Evolutionary conservation across 148 eudicot species (phyloP).

Genomic region (Rhododendron vialii): DNA sequence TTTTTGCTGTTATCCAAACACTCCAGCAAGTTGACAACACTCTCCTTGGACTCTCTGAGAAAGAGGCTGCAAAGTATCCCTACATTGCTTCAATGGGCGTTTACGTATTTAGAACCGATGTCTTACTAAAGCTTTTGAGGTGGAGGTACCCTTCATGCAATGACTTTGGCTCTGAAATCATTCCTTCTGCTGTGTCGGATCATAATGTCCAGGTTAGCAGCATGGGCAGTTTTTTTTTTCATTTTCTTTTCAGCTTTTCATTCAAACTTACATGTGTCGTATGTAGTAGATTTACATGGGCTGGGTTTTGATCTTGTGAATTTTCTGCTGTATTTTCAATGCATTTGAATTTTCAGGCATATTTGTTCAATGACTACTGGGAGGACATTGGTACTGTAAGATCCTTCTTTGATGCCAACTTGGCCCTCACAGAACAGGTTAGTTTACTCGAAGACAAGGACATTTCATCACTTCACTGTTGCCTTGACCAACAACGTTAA

Average conservation of each 20-base stretch:
- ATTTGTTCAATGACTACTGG: constrained; percentile 88
- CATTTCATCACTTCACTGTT: background rate
- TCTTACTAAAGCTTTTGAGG: constrained; percentile 66
- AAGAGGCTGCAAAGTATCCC: constrained; percentile 62
- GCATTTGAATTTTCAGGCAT: constrained; percentile 48
- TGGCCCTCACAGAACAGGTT: constrained; percentile 91
- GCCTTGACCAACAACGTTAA: background rate
- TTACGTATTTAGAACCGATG: constrained; percentile 75
- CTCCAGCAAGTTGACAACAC: constrained; percentile 83
- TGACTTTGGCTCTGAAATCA: constrained; percentile 91
- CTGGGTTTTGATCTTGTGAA: background rate
- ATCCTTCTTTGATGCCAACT: constrained; percentile 93
- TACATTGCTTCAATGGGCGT: constrained; percentile 99
- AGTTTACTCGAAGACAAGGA: constrained; percentile 1
- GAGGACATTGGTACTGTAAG: constrained; percentile 94
- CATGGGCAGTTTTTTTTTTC: background rate
- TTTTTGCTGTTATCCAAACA: background rate
- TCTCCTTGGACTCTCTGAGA: constrained; percentile 59
- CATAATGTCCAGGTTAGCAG: constrained; percentile 68
- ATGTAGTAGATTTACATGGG: background rate
- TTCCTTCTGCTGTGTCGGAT: constrained; percentile 70
- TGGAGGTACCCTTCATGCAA: constrained; percentile 62
- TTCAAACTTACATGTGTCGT: background rate
- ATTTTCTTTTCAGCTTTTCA: background rate
- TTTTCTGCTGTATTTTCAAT: background rate